Percentiles rank a stretch among this genome's conserved stretches.
phyloP scores from a whole-genome alignment of 1,284 basidiomycete genomes.

The Apiotrichum porosum region DNA sequence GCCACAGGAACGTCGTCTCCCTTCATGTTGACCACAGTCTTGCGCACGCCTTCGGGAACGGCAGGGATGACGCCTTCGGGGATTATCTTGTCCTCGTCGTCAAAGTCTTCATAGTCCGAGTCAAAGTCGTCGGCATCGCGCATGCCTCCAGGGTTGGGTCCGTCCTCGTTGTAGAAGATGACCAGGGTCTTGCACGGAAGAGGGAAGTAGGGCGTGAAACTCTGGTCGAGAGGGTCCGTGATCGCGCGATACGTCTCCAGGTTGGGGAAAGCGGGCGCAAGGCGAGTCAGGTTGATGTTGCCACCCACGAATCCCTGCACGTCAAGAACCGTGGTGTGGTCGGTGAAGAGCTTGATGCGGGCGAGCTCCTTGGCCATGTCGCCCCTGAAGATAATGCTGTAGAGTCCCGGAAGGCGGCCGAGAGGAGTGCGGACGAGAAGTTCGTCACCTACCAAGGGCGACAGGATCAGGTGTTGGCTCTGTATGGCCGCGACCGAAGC shows the following conservation, averaged over 20 bases:
- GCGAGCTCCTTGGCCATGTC: too few species aligned
- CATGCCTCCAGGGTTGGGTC: not conserved
- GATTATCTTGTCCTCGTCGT: not conserved
- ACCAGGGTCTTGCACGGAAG: not conserved
- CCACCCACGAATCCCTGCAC: not conserved
- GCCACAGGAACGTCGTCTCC: not conserved
- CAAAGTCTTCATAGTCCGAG: not conserved
- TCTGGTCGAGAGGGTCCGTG: not conserved
- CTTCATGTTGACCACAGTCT: slow-evolving; percentile 1
- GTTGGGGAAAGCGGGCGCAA: not conserved
- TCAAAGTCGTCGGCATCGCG: not conserved
- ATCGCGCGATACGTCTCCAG: not conserved
- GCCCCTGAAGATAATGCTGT: too few species aligned
- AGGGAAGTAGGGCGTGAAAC: not conserved
- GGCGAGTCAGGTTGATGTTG: not conserved
- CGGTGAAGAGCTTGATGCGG: too few species aligned
- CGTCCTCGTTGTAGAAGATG: not conserved
- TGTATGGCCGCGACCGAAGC: too few species aligned
- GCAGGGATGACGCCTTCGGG: not conserved
- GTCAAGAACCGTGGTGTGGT: not conserved
- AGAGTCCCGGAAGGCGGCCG: too few species aligned
- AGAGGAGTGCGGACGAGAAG: too few species aligned
- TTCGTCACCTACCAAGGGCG: too few species aligned
- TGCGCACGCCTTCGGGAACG: not conserved
- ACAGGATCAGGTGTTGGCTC: too few species aligned